Base-by-base conservation (phyloP, 768 basidiomycete species). In the Agrocybe praecox region DNA sequence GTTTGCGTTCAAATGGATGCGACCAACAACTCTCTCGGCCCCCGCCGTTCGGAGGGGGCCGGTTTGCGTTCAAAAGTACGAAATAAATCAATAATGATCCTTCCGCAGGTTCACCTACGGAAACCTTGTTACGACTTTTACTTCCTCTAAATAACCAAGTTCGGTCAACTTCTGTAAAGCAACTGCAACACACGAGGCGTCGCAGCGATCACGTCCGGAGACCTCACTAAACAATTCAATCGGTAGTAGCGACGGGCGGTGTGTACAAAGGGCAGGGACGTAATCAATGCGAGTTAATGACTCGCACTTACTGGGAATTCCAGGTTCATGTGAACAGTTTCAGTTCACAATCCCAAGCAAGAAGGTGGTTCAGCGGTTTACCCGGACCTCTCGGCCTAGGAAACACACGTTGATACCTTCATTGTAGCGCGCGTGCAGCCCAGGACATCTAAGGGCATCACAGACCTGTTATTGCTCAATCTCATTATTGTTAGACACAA, bases 401-500 rank as follows among this genome's bases (percentile, higher is more conserved):
- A 80, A 79, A 73, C 81, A 88, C 87, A 87, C 86, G 83, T 86
- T 89, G 88, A 86, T 86, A 84, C 86, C 83, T 87, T 89, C 87
- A 89, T 87, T 89, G 88, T 89, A 89, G 86, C 85, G 82, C 83
- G 84, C 85, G 83, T 89, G 88, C 84, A 82, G 86, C 86, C 87
- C 86, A 88, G 86, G 87, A 88, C 86, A 89, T 88, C 88, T 89
- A 87, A 88, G 87, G 86, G 86, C 87, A 88, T 89, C 87, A 88
- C 86, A 89, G 86, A 88, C 88, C 88, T 89, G 88, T 88, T 88
- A 88, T 89, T 88, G 87, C 86, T 88, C 86, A 85, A 88, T 88
- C 87, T 87, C 84, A 79, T 85, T 81, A 79, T n/a, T n/a, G 80
- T 85, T 88, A 88, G 79, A 87, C 79, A 80, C 82, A 79, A 80